Conservation (phyloP, 2,329 filamentous ascomycete species). For the Colletotrichum incanum region DNA sequence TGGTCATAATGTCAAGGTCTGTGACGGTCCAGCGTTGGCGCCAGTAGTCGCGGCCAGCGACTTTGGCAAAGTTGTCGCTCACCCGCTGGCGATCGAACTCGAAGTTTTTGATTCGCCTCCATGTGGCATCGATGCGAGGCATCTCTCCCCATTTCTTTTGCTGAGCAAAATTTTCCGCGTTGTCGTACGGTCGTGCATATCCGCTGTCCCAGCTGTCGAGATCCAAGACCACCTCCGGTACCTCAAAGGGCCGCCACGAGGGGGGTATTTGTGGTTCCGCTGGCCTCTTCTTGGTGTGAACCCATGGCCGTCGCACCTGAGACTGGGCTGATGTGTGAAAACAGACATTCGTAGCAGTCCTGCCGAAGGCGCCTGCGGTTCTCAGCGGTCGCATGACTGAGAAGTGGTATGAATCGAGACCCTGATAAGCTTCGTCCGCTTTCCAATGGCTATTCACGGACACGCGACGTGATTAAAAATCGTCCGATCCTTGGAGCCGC, state of each 20-base stretch:
- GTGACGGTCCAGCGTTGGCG: slow-evolving; percentile 55
- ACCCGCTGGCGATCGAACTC: slow-evolving; percentile 45
- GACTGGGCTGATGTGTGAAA: slow-evolving; percentile 25
- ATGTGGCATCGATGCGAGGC: slow-evolving; percentile 46
- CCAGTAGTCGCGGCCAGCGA: slow-evolving; percentile 29
- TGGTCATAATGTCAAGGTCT: slow-evolving; percentile 61
- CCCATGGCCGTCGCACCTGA: neutral
- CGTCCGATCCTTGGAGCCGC: slow-evolving; percentile 37
- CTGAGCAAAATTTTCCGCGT: slow-evolving; percentile 54
- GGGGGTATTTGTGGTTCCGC: slow-evolving; percentile 14
- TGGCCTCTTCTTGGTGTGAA: slow-evolving; percentile 34
- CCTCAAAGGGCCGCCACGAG: slow-evolving; percentile 46
- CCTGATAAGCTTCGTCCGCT: neutral
- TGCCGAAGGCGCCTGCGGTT: slow-evolving; percentile 13
- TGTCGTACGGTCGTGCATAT: slow-evolving; percentile 59
- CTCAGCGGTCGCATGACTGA: slow-evolving; percentile 19
- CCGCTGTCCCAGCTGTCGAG: slow-evolving; percentile 65
- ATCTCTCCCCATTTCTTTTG: slow-evolving; percentile 50
- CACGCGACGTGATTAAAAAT: slow-evolving; percentile 26
- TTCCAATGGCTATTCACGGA: slow-evolving; percentile 18
- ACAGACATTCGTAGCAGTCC: neutral
- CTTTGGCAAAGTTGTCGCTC: slow-evolving; percentile 37
- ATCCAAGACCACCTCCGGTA: slow-evolving; percentile 64
- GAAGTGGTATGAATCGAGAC: neutral
- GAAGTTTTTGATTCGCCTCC: slow-evolving; percentile 50